Conservation (phyloP, 1,284 basidiomycete species). For the Exobasidium cylindrosporum region DNA sequence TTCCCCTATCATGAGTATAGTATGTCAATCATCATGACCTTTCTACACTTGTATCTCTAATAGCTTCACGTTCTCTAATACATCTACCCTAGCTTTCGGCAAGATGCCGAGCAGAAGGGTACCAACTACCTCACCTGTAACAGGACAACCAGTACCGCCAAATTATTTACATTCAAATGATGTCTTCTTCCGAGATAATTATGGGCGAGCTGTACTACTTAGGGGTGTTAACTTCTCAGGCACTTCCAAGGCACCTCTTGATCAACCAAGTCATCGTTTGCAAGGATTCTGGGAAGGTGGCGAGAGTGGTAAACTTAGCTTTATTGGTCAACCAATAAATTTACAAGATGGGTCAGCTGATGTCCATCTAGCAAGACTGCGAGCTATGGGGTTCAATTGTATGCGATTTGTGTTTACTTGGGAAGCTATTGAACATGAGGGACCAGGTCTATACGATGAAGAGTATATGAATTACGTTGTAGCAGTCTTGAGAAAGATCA, state of each 20-base stretch:
- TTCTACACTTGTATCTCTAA: no score
- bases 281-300: constrained; percentile 86
- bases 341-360: constrained; percentile 76
- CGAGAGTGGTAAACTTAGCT: constrained; percentile 70
- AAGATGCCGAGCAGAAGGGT: constrained; percentile 5
- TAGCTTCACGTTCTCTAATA: background rate
- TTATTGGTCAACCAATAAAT: constrained; percentile 73
- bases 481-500: constrained; percentile 80
- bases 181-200: constrained; percentile 74
- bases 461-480: constrained; percentile 91
- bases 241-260: constrained; percentile 76
- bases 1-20: no score
- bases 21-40: no score
- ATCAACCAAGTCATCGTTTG: constrained; percentile 63
- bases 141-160: constrained; percentile 20
- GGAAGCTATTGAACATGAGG: constrained; percentile 89
- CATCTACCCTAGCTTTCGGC: background rate
- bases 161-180: constrained; percentile 42
- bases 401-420: constrained; percentile 89
- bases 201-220: constrained; percentile 77
- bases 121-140: background rate
- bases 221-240: constrained; percentile 92
- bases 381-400: constrained; percentile 91
- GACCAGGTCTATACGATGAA: constrained; percentile 85
- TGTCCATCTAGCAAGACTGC: constrained; percentile 78